phyloP scores from a whole-genome alignment of 495 filamentous ascomycete genomes.

The Penicillium coffeae region DNA sequence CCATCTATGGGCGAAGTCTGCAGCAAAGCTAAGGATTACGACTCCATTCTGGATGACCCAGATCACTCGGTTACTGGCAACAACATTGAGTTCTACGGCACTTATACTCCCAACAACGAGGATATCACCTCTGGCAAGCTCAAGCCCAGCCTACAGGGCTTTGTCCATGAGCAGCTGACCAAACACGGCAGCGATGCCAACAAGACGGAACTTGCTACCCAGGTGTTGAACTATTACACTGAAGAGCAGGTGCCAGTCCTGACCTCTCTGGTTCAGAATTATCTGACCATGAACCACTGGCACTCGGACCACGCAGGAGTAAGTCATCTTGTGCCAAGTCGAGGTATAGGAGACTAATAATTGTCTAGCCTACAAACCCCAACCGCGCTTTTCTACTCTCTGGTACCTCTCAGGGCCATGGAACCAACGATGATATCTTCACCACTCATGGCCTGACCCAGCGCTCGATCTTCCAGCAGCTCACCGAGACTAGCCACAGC shows the following conservation, averaged over 20 bases:
- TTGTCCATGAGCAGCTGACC: constrained; percentile 43
- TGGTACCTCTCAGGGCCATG: constrained; percentile 46
- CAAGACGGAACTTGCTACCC: constrained; percentile 28
- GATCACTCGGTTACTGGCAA: constrained; percentile 45
- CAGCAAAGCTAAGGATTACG: constrained; percentile 32
- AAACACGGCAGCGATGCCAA: constrained; percentile 21
- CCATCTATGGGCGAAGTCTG: constrained; percentile 31
- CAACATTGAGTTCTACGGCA: constrained; percentile 48
- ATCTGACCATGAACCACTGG: constrained; percentile 48
- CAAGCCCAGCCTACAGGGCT: constrained; percentile 34
- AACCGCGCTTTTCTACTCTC: constrained; percentile 46
- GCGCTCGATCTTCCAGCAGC: constrained; percentile 45
- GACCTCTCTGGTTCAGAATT: constrained; percentile 43
- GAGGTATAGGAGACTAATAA: background rate
- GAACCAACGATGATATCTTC: constrained; percentile 43
- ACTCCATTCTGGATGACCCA: constrained; percentile 46
- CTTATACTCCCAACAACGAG: constrained; percentile 36
- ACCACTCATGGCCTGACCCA: constrained; percentile 34
- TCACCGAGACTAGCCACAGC: constrained; percentile 37
- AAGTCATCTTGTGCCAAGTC: constrained; percentile 12
- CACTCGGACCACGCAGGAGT: constrained; percentile 45
- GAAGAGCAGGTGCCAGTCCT: constrained; percentile 45
- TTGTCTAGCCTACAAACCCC: constrained; percentile 40
- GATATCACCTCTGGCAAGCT: constrained; percentile 30
- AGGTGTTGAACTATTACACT: constrained; percentile 50